These are phyloP conservation scores for Anisodus acutangulus DNA, from an alignment of 257 asterid genomes.

Conservation along the genomic window DNA sequence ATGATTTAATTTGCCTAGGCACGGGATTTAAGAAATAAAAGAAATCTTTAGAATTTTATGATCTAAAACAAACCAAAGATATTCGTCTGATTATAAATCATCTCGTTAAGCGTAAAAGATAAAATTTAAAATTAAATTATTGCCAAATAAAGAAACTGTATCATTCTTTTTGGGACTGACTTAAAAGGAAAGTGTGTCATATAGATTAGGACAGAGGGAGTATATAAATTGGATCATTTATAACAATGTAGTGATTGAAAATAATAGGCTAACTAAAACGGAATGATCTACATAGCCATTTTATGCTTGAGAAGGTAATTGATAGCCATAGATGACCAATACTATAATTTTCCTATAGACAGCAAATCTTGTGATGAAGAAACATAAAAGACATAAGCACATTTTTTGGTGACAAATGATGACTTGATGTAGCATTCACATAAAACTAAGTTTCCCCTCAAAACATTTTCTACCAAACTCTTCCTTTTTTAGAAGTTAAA, in stretches of 20 bases:
- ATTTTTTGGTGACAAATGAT: constrained; percentile 37
- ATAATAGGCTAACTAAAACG: not conserved
- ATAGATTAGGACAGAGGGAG: too few relatives aligned
- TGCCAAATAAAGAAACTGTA: too few relatives aligned
- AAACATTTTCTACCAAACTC: constrained; percentile 54
- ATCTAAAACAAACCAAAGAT: too few relatives aligned
- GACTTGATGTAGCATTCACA: constrained; percentile 43
- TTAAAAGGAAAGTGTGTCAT: too few relatives aligned
- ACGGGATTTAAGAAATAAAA: too few relatives aligned
- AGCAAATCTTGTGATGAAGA: not conserved
- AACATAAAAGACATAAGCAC: not conserved
- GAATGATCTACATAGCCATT: not conserved
- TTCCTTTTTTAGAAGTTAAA: not conserved
- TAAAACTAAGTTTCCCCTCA: constrained; percentile 50
- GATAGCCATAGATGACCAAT: constrained; percentile 47
- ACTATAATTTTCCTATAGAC: constrained; percentile 1
- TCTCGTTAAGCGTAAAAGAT: too few relatives aligned
- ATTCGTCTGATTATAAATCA: too few relatives aligned
- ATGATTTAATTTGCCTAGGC: too few relatives aligned
- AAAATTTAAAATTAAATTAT: too few relatives aligned
- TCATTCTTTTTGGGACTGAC: too few relatives aligned
- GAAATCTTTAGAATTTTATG: too few relatives aligned
- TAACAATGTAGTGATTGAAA: not conserved
- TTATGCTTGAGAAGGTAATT: constrained; percentile 2
- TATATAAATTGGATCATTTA: not conserved